Conservation (phyloP, 2,329 filamentous ascomycete species). For the Coleophoma eucalyptorum region DNA sequence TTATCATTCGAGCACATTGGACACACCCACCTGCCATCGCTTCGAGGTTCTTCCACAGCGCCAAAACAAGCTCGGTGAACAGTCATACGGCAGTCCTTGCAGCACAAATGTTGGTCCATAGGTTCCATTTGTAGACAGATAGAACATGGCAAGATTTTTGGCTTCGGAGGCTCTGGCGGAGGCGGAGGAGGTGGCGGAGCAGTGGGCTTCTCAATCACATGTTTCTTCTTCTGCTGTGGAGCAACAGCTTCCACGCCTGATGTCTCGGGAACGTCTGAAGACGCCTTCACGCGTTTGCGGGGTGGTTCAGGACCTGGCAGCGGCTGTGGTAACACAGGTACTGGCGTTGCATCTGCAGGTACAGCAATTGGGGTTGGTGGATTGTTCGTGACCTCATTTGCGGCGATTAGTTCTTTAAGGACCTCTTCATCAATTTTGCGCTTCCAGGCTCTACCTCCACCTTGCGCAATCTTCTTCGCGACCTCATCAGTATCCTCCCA, state of each 20-base stretch:
- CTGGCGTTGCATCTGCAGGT: constrained; percentile 19
- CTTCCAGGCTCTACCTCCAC: constrained; percentile 80
- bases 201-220: constrained; percentile 58
- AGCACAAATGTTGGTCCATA: constrained; percentile 69
- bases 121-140: constrained; percentile 76
- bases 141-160: constrained; percentile 76
- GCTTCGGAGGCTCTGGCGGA: constrained; percentile 72
- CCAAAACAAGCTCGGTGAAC: constrained; percentile 94
- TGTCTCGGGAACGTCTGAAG: constrained; percentile 45
- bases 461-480: constrained; percentile 77
- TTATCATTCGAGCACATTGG: constrained; percentile 96
- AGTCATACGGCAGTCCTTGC: constrained; percentile 83
- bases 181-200: constrained; percentile 61
- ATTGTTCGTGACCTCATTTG: constrained; percentile 54
- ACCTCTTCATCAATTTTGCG: constrained; percentile 89
- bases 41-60: constrained; percentile 62
- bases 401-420: constrained; percentile 65
- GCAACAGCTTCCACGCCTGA: constrained; percentile 34
- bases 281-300: constrained; percentile 61
- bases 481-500: constrained; percentile 94
- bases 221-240: constrained; percentile 37
- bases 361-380: constrained; percentile 26
- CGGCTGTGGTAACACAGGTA: constrained; percentile 16
- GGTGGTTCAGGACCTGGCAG: constrained; percentile 46
- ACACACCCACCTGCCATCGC: constrained; percentile 81